phyloP scores from a whole-genome alignment of 345 rosid species.

The Abelmoschus esculentus region DNA sequence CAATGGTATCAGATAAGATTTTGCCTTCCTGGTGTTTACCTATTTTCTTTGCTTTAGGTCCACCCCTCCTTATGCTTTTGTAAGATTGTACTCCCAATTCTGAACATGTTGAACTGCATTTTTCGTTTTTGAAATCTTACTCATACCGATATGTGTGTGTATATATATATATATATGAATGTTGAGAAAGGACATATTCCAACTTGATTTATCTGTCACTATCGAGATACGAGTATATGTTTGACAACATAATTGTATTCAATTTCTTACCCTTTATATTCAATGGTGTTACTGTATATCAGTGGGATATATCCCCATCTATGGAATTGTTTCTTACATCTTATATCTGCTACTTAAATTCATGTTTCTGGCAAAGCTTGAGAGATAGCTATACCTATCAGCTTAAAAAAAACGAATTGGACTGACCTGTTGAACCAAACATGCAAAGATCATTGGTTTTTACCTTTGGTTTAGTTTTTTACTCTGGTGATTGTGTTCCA shows the following conservation, averaged over 20 bases:
- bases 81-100: too few species aligned
- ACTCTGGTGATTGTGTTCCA: slow-evolving; percentile 25
- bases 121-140: too few species aligned
- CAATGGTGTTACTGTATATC: background rate
- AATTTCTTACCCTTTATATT: background rate
- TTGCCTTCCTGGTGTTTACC: background rate
- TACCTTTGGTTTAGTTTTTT: too few species aligned
- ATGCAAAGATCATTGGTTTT: background rate
- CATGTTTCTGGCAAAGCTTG: too few species aligned
- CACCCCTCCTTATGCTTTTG: too few species aligned
- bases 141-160: too few species aligned
- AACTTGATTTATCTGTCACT: too few species aligned
- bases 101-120: too few species aligned
- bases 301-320: background rate
- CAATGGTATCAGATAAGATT: background rate
- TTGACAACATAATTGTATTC: background rate
- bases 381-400: too few species aligned
- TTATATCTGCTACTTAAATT: too few species aligned
- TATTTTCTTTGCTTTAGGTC: background rate
- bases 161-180: slow-evolving; percentile 11
- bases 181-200: background rate
- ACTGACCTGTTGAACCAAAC: too few species aligned
- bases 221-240: background rate
- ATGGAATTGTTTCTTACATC: background rate
- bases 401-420: background rate